phyloP scores from a whole-genome alignment of 371 early-diverging fungal genomes.

The Zychaea mexicana region DNA sequence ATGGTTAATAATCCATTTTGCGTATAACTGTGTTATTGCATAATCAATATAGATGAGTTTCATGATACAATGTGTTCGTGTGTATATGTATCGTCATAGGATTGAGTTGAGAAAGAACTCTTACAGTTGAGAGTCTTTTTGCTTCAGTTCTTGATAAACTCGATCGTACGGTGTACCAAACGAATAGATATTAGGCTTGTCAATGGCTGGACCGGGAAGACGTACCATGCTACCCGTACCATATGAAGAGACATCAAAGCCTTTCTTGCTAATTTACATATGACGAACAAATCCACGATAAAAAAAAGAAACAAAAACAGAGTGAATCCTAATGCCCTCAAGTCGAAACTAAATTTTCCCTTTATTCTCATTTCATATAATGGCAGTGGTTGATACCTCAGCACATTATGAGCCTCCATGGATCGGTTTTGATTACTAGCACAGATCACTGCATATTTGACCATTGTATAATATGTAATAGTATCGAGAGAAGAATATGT shows the following conservation, averaged over 20 bases:
- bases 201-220: slow-evolving; percentile 90
- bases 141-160: slow-evolving; percentile 84
- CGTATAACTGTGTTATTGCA: too few relatives aligned
- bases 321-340: neutral
- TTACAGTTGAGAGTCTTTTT: slow-evolving; percentile 75
- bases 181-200: slow-evolving; percentile 87
- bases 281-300: too few relatives aligned
- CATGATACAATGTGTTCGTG: neutral
- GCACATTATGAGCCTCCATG: slow-evolving; percentile 95
- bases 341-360: too few relatives aligned
- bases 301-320: neutral
- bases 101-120: slow-evolving; percentile 9
- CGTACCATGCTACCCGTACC: slow-evolving; percentile 92
- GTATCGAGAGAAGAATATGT: neutral
- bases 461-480: slow-evolving; percentile 46
- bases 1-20: slow-evolving; percentile 88
- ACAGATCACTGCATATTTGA: slow-evolving; percentile 90
- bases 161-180: slow-evolving; percentile 94
- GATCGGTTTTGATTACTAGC: slow-evolving; percentile 97
- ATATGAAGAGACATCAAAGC: slow-evolving; percentile 80
- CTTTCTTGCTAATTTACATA: slow-evolving; percentile 57
- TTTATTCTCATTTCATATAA: neutral
- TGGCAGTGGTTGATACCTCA: slow-evolving; percentile 56
- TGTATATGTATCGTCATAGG: neutral
- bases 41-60: neutral